phyloP scores from a whole-genome alignment of 1,139 yeast genomes.

The Scheffersomyces titani region DNA sequence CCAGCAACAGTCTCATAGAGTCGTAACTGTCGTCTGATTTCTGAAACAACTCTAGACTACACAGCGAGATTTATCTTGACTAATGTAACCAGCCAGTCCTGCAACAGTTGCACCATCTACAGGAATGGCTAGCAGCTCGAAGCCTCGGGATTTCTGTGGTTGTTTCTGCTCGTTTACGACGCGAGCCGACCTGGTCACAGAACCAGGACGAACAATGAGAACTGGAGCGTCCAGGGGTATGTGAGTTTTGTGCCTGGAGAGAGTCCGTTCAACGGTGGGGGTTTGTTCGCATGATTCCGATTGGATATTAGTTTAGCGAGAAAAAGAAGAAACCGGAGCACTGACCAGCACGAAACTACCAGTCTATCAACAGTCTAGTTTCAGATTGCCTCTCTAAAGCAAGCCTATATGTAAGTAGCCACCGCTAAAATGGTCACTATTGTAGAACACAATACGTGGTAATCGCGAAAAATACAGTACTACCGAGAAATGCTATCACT shows the following conservation, averaged over 20 bases:
- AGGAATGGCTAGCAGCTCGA: neutral
- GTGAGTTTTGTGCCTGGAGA: neutral
- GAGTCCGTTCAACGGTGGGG: neutral
- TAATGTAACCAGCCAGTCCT: neutral
- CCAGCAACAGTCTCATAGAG: neutral
- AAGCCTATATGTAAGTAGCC: neutral
- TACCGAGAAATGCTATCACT: neutral
- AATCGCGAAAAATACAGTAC: neutral
- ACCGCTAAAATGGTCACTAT: neutral
- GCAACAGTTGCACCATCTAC: neutral
- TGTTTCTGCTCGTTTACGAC: neutral
- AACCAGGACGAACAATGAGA: neutral
- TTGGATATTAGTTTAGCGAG: neutral
- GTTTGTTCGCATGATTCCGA: neutral
- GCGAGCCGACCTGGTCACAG: neutral
- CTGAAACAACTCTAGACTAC: neutral
- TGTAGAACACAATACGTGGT: neutral
- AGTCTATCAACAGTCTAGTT: neutral
- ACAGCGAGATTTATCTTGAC: neutral
- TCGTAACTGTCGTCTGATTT: neutral
- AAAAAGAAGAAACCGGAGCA: neutral
- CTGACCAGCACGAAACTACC: neutral
- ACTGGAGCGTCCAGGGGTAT: neutral
- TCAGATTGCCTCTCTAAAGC: neutral
- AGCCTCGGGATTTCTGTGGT: neutral